Evolutionary conservation across 495 filamentous ascomycete genomes (phyloP), one percentile per base, ranked within the genome.

Genomic region (Aspergillus incahuasiensis): DNA sequence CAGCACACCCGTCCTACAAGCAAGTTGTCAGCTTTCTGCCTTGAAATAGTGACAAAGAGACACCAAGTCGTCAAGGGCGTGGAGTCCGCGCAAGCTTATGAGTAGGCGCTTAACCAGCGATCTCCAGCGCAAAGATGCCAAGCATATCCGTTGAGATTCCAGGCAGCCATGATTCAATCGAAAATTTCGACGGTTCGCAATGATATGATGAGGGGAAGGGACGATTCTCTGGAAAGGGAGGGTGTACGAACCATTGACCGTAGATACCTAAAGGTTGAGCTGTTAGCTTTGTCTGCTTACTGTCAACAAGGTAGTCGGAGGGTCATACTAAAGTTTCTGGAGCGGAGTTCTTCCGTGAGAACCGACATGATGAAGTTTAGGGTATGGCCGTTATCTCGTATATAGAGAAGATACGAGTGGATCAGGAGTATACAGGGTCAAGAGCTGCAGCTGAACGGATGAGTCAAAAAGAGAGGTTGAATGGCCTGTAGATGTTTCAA

Each of bases 261-360:
- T 98, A 98, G 76, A 98, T 98, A 82, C 95, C 94, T 98, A 68
- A 38, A 50, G 32, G 39, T 57, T 59, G 61, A 55, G 56, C 53
- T 52, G 60, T 77, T 63, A 77, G 75, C 63, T 58, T 34, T 21
- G 24, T 5, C 54, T 12, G 22, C 15, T 35, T 52, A 16, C 35
- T 41, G 55, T 56, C 21, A 54, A 51, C 48, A 53, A 53, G 43
- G 32, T 67, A 61, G 66, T 62, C 55, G 60, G 45, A 53, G 52
- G 52, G 48, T 57, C 94, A 76, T 82, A 97, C 95, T 97, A 82
- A 97, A 99, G 78, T 99, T 99, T 71, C 94, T 82, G 61, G 90
- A 90, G 68, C 84, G 87, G 67, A 99, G 91, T 81, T 97, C 94
- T 69, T 82, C 79, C 18, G 71, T 67, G 41, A 82, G 62, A 58